Evolutionary conservation across 768 basidiomycete species (phyloP).

Genomic region (Russula lepida): DNA sequence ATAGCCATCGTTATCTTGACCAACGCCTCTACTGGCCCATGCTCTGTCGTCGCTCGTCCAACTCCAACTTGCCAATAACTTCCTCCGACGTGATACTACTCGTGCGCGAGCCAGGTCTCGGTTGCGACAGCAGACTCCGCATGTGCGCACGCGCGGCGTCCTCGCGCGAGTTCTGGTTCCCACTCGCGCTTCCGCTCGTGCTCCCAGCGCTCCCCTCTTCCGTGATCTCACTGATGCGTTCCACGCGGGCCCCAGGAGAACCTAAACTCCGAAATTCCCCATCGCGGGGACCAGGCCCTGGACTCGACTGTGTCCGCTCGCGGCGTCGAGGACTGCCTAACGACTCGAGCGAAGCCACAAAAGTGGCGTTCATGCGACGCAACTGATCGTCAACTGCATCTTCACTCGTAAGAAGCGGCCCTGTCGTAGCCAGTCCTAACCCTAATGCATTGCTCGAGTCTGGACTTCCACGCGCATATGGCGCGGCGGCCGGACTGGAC

Average conservation of each 20-base stretch:
- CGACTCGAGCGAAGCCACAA: constrained; percentile 55
- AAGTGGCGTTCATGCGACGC: constrained; percentile 58
- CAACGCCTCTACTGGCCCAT: constrained; percentile 7
- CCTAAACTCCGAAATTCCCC: constrained; percentile 2
- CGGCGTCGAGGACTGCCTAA: constrained; percentile 33
- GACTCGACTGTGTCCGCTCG: constrained; percentile 23
- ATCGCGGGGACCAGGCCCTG: constrained; percentile 10
- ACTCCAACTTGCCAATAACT: constrained; percentile 49
- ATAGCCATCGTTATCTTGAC: not conserved
- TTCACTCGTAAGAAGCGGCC: constrained; percentile 56
- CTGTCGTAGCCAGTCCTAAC: constrained; percentile 27
- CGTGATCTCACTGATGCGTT: constrained; percentile 21
- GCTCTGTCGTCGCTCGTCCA: constrained; percentile 25
- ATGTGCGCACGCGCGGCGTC: constrained; percentile 18
- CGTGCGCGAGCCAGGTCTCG: constrained; percentile 31
- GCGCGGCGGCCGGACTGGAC: constrained; percentile 4
- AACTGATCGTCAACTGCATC: constrained; percentile 59
- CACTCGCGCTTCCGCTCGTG: constrained; percentile 1
- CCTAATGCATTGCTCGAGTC: constrained; percentile 22
- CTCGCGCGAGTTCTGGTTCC: constrained; percentile 18
- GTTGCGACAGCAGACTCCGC: constrained; percentile 18
- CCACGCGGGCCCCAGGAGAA: constrained; percentile 13
- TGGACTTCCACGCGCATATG: constrained; percentile 16
- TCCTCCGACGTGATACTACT: constrained; percentile 39
- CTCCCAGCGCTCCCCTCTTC: constrained; percentile 16